A percentile compares a stretch with the other conserved stretches of the same genome.
Evolutionary conservation across 192 early-diverging fungal genomes (phyloP).

Genomic region (Phlyctochytrium arcticum): DNA sequence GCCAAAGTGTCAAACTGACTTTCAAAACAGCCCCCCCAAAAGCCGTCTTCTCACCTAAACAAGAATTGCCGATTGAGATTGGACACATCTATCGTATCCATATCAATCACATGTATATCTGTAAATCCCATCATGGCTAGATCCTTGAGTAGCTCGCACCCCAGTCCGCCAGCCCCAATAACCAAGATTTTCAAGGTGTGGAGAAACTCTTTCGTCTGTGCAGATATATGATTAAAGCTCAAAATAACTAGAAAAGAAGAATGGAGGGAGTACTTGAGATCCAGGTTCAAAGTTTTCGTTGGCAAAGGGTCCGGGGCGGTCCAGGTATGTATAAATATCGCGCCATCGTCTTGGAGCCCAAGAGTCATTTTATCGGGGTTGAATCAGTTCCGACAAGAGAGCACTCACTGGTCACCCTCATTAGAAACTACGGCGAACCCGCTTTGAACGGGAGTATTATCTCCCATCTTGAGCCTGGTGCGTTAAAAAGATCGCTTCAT

Average conservation of each 20-base stretch:
- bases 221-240: background rate
- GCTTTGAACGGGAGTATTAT: conserved; percentile 4
- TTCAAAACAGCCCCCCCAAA: background rate
- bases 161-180: conserved; percentile 81
- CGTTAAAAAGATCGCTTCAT: no score
- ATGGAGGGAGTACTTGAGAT: conserved; percentile 22
- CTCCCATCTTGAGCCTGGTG: no score
- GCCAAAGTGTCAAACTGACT: background rate
- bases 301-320: conserved; percentile 47
- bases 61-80: conserved; percentile 99
- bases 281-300: conserved; percentile 46
- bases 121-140: conserved; percentile 85
- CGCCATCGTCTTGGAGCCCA: conserved; percentile 31
- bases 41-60: conserved; percentile 61
- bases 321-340: conserved; percentile 46
- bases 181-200: conserved; percentile 47
- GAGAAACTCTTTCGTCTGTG: conserved; percentile 40
- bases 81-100: conserved; percentile 97
- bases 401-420: background rate
- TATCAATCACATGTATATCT: conserved; percentile 87
- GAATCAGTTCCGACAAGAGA: background rate
- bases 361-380: background rate
- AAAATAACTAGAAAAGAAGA: no score
- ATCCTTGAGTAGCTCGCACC: conserved; percentile 97
- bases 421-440: background rate